Evolutionary conservation across 2,329 filamentous ascomycete genomes (phyloP), one percentile per base, ranked within the genome.

Genomic region (Ophiostoma populinum): DNA sequence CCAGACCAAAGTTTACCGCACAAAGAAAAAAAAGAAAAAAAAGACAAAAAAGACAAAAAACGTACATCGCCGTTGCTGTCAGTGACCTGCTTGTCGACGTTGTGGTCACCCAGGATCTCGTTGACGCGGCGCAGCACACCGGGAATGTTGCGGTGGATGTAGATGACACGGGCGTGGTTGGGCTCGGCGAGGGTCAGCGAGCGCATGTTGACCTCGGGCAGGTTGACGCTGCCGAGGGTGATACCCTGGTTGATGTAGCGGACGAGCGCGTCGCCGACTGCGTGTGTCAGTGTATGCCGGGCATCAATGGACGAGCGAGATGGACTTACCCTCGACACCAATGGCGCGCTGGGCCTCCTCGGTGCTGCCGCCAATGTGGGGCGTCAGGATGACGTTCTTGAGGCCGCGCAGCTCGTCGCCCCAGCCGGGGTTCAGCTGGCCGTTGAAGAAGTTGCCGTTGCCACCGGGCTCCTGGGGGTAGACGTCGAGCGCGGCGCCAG

Each of bases 51-150:
- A 10, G 16, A 15, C 6, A 24, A 17, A 12, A 25, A 10, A 37
- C 43, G 7, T 27, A 90, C 69, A 67, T 95, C 87, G 46, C 85
- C 87, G 61, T 78, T 79, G 58, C 80, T 92, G 55, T 95, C 90
- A 34, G 82, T 90, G 63, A 92, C 95, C 60, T 98, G 90, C 67
- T 95, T 95, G 62, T 94, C 87, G 47, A 98, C 86, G 55, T 98
- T 98, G 64, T 98, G 86, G 50, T 92, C 76, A 28, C 80, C 81
- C 32, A 98, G 68, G 42, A 95, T 83, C 50, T 90, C 81, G 64
- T 98, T 98, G 45, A 98, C 90, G 62, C 78, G 82, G 51, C 85
- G 73, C 55, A 98, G 65, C 43, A 98, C 90, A 65, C 90, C 90
- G 32, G 90, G 90, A 16, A 95, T 74, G 59, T 98, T 98, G 57